Evolutionary conservation across 129 eudicot genomes (phyloP).

Genomic region (Lactuca sativa): DNA sequence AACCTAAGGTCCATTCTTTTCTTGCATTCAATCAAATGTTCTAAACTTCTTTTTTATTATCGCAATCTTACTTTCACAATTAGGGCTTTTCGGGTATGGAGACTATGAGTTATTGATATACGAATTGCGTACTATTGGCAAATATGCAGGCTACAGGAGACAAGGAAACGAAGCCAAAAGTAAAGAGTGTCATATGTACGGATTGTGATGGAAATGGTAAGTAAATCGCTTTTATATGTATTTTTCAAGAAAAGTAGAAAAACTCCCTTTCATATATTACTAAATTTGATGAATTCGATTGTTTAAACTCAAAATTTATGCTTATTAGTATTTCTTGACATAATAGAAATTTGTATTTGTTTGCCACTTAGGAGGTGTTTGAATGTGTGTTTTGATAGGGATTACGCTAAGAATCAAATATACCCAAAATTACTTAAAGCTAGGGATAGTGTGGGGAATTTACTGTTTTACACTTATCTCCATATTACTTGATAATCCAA

Average conservation of each 20-base stretch:
- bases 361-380: background rate
- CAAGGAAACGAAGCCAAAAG: slow-evolving; percentile 43
- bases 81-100: background rate
- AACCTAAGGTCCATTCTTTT: slow-evolving; percentile 40
- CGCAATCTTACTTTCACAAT: background rate
- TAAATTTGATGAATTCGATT: background rate
- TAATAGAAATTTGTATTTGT: background rate
- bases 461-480: no score
- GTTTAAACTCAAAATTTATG: background rate
- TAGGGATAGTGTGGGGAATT: background rate
- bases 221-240: slow-evolving; percentile 1
- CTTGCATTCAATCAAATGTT: background rate
- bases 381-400: background rate
- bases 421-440: background rate
- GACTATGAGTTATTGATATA: background rate
- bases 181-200: slow-evolving; percentile 48
- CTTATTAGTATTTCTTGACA: background rate
- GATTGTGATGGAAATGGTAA: slow-evolving; percentile 68
- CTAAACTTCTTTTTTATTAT: background rate
- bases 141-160: slow-evolving; percentile 36
- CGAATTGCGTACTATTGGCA: background rate
- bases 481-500: background rate
- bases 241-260: background rate
- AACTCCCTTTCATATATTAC: background rate
- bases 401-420: background rate